phyloP scores from a whole-genome alignment of 1,284 basidiomycete genomes.

The Melanopsichium pennsylvanicum region DNA sequence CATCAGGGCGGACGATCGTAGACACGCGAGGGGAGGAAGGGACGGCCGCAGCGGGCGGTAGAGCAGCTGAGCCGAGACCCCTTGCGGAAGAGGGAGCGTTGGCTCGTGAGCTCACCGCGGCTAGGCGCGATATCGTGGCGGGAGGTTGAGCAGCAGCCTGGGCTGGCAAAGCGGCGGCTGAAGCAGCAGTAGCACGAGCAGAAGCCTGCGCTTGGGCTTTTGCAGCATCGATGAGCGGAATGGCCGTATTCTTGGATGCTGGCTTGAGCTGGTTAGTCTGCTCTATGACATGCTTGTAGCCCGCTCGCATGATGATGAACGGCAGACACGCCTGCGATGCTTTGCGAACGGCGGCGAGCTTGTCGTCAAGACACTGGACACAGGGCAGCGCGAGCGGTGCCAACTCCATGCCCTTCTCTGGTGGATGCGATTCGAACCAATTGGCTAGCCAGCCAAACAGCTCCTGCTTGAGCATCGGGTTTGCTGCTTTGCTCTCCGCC shows the following conservation, averaged over 20 bases:
- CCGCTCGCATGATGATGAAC: conserved; percentile 77
- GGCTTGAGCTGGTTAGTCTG: conserved; percentile 87
- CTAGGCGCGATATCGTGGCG: conserved; percentile 4
- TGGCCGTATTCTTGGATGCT: conserved; percentile 83
- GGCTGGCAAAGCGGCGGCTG: conserved; percentile 26
- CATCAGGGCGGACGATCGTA: conserved; percentile 35
- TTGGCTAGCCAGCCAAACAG: conserved; percentile 85
- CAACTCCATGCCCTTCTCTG: conserved; percentile 74
- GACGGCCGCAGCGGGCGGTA: conserved; percentile 14
- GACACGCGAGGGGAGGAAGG: conserved; percentile 27
- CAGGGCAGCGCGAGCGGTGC: conserved; percentile 75
- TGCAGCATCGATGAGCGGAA: conserved; percentile 82
- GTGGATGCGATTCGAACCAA: conserved; percentile 76
- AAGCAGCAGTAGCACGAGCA: conserved; percentile 50
- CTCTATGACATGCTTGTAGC: conserved; percentile 85
- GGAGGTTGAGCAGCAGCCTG: conserved; percentile 13
- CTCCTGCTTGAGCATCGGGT: conserved; percentile 85
- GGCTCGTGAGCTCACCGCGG: conserved; percentile 7
- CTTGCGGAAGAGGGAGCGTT: conserved; percentile 25
- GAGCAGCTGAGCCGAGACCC: conserved; percentile 2
- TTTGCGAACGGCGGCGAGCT: conserved; percentile 89
- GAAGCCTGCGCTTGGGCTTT: conserved; percentile 56
- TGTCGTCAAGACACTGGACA: conserved; percentile 88
- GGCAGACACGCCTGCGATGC: conserved; percentile 84
- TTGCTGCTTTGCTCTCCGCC: conserved; percentile 77